Percentiles rank a stretch among this genome's conserved stretches.
Conservation (phyloP, 1,284 basidiomycete genomes). For the Golubevia sp. region DNA sequence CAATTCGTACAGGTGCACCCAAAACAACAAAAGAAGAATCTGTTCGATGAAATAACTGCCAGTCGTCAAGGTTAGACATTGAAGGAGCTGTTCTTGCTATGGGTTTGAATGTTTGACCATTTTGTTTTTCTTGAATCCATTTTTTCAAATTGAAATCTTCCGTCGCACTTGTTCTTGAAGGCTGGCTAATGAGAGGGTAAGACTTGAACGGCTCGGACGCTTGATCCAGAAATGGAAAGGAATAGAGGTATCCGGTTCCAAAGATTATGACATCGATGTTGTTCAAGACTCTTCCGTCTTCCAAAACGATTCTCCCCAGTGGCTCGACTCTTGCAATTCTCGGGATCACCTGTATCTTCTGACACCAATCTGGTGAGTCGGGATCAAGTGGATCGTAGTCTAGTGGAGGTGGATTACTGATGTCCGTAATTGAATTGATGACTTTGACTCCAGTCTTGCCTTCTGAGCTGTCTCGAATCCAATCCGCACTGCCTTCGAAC, state of each 20-base stretch:
- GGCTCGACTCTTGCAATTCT: conserved; percentile 19
- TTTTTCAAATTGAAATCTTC: background rate
- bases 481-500: conserved; percentile 11
- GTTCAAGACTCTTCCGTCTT: conserved; percentile 10
- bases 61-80: conserved; percentile 50
- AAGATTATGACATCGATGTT: conserved; percentile 51
- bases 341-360: conserved; percentile 39
- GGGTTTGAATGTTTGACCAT: background rate
- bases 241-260: conserved; percentile 51
- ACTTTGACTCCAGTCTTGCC: conserved; percentile 11
- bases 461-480: conserved; percentile 2
- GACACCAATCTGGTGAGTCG: conserved; percentile 32
- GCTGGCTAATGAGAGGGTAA: background rate
- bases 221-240: conserved; percentile 4
- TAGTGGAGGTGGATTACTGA: conserved; percentile 35
- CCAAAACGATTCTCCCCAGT: conserved; percentile 10
- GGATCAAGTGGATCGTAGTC: conserved; percentile 49
- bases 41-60: conserved; percentile 38
- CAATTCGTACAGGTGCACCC: conserved; percentile 41
- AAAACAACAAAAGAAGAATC: conserved; percentile 37
- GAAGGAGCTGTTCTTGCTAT: conserved; percentile 5
- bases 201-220: background rate
- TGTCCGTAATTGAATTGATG: conserved; percentile 29
- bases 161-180: background rate
- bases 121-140: background rate